Percentiles rank a stretch among this genome's conserved stretches.
Conservation (phyloP, 257 asterid species). For the Solanum boliviense region DNA sequence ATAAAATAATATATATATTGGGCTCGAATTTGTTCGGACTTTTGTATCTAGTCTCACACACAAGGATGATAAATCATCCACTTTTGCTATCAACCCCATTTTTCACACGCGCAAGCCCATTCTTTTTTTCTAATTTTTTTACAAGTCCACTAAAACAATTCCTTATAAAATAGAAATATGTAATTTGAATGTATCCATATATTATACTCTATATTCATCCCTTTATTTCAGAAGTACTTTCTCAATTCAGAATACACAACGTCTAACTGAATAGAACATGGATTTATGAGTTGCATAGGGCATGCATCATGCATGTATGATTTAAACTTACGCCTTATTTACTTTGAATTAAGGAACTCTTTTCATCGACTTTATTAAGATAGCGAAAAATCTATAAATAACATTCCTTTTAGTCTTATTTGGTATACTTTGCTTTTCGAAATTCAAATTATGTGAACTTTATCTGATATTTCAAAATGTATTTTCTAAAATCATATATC, state of each 20-base stretch:
- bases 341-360: not conserved
- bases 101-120: not conserved
- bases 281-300: not conserved
- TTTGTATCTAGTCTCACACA: no score
- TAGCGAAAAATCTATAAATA: not conserved
- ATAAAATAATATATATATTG: no score
- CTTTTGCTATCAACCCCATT: not conserved
- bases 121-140: not conserved
- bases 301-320: not conserved
- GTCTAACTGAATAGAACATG: not conserved
- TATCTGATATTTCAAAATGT: not conserved
- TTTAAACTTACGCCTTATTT: not conserved
- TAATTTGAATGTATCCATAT: not conserved
- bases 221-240: not conserved
- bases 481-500: not conserved
- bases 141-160: not conserved
- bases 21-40: no score
- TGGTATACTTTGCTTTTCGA: not conserved
- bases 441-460: not conserved
- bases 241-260: not conserved
- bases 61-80: no score
- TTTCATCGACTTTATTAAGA: not conserved
- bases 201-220: not conserved
- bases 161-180: no score
- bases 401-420: not conserved